Percentiles rank a stretch among this genome's conserved stretches.
phyloP scores from a whole-genome alignment of 2,329 filamentous ascomycete species.

The Paracoccidioides brasiliensis region DNA sequence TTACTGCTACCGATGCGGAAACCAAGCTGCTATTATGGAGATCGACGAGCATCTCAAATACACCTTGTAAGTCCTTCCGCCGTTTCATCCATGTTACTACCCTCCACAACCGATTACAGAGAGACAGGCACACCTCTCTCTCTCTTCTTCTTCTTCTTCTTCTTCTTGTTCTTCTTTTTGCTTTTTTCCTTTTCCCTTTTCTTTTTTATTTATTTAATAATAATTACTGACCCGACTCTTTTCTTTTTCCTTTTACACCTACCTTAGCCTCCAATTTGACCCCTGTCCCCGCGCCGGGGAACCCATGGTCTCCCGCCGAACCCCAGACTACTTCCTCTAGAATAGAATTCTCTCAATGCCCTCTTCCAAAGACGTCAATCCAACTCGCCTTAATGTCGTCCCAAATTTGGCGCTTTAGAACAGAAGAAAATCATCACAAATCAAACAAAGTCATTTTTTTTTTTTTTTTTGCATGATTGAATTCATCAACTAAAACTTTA shows the following conservation, averaged over 20 bases:
- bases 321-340: constrained; percentile 98
- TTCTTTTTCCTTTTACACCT: constrained; percentile 4
- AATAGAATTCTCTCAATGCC: constrained; percentile 1
- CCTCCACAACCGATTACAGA: not conserved
- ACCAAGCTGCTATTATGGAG: constrained; percentile 99
- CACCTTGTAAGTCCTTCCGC: constrained; percentile 68
- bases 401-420: not conserved
- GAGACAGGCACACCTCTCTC: no score
- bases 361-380: not conserved
- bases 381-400: not conserved
- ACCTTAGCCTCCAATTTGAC: constrained; percentile 88
- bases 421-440: no score
- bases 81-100: not conserved
- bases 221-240: not conserved
- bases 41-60: constrained; percentile 99
- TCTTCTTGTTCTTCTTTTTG: no score
- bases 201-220: not conserved
- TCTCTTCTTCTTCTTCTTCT: no score
- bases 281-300: constrained; percentile 94
- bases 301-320: constrained; percentile 95
- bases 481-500: no score
- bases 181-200: not conserved
- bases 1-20: constrained; percentile 98
- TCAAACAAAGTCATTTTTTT: not conserved
- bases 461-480: not conserved